A percentile compares a stretch with the other conserved stretches of the same genome.
Conservation (phyloP, 2,329 filamentous ascomycete genomes). For the Diaporthe velutina region DNA sequence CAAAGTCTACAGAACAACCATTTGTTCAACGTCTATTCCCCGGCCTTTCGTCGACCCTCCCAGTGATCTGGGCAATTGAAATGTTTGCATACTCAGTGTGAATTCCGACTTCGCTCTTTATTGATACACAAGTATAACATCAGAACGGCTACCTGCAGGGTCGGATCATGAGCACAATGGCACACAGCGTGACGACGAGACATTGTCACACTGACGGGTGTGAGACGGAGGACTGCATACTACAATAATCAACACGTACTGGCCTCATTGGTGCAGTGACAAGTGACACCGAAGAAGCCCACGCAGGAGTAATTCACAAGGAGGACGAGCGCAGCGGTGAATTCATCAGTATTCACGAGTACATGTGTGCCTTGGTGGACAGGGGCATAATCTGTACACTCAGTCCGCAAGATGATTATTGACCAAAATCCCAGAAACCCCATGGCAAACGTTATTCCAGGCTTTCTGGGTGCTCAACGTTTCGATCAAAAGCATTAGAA, state of each 20-base stretch:
- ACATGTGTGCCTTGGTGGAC: too few species aligned
- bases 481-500: too few species aligned
- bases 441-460: too few species aligned
- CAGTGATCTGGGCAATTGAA: conserved; percentile 1
- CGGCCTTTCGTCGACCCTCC: conserved; percentile 38
- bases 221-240: background rate
- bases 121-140: background rate
- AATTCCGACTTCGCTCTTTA: background rate
- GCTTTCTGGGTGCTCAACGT: too few species aligned
- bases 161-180: background rate
- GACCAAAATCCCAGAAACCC: too few species aligned
- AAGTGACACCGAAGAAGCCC: background rate
- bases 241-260: background rate
- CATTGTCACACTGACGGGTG: background rate
- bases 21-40: conserved; percentile 32
- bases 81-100: too few species aligned
- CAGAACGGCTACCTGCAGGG: background rate
- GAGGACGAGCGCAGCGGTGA: too few species aligned
- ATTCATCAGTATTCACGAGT: too few species aligned
- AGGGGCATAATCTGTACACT: too few species aligned
- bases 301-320: too few species aligned
- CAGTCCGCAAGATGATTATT: too few species aligned
- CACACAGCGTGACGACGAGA: background rate
- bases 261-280: background rate
- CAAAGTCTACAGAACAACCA: background rate